Conservation (phyloP, 208 protist genomes). For the Pavlovales sp. region DNA sequence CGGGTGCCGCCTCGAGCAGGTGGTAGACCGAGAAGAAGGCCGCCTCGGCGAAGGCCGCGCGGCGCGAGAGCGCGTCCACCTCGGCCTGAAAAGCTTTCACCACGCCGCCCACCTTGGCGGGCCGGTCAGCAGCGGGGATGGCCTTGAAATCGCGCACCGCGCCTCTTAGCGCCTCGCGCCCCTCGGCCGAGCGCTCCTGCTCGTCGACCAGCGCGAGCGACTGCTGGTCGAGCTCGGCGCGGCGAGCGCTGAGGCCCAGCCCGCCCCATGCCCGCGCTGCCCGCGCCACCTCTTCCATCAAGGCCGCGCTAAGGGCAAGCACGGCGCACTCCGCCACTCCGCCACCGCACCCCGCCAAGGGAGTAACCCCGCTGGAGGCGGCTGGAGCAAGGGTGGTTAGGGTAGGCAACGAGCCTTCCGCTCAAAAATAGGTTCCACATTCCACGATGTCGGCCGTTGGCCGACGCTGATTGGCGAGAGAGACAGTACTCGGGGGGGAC, state of each 20-base stretch:
- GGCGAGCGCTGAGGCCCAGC: background rate
- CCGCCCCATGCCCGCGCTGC: background rate
- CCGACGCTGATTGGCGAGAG: too few species aligned
- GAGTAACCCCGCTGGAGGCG: too few species aligned
- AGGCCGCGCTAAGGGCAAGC: too few species aligned
- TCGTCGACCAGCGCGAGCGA: conserved; percentile 6
- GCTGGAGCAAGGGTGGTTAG: too few species aligned
- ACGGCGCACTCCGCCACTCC: too few species aligned
- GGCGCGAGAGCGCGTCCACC: conserved; percentile 27
- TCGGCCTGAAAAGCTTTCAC: conserved; percentile 33
- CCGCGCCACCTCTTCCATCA: too few species aligned
- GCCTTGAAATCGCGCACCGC: background rate
- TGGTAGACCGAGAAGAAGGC: conserved; percentile 29
- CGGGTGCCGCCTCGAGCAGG: conserved; percentile 12
- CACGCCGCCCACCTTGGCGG: background rate
- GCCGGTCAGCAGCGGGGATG: background rate
- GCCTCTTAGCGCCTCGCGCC: conserved; percentile 16
- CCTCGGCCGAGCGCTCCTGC: conserved; percentile 8
- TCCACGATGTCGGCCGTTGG: too few species aligned
- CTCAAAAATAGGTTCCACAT: too few species aligned
- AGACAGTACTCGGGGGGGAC: too few species aligned
- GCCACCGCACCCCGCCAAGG: too few species aligned
- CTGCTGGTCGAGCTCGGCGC: conserved; percentile 24
- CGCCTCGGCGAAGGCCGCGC: conserved; percentile 15
- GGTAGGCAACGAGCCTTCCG: too few species aligned